Conservation (phyloP, 78 protist species). For the Tieghemostelium lacteum region DNA sequence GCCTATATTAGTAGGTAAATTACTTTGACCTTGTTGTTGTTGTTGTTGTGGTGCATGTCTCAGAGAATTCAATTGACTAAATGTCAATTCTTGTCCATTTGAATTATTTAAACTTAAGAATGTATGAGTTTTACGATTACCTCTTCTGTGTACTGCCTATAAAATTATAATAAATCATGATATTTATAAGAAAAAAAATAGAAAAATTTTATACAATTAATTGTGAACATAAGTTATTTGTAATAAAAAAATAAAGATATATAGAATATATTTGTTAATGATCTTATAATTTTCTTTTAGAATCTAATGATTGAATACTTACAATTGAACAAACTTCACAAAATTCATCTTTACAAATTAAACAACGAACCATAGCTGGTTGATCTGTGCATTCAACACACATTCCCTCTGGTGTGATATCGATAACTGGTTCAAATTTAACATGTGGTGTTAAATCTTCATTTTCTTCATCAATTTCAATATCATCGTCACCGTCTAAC, state of each 20-base stretch:
- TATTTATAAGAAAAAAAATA: background rate
- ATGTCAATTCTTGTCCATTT: background rate
- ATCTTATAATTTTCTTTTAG: too few species aligned
- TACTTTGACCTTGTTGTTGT: background rate
- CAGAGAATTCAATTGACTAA: background rate
- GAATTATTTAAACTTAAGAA: background rate
- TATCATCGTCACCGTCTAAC: background rate
- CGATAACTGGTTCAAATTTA: background rate
- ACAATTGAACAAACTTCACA: constrained; percentile 67
- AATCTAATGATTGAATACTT: too few species aligned
- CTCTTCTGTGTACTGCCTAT: constrained; percentile 56
- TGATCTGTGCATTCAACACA: constrained; percentile 73
- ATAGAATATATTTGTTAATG: background rate
- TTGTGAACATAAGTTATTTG: too few species aligned
- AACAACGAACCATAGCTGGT: constrained; percentile 29
- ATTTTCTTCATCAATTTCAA: constrained; percentile 5
- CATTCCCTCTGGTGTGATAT: constrained; percentile 30
- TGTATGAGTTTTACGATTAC: constrained; percentile 20
- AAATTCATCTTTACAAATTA: constrained; percentile 38
- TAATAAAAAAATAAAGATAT: too few species aligned
- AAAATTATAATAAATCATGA: background rate
- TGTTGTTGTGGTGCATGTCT: background rate
- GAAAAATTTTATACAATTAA: too few species aligned
- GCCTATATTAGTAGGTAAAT: background rate
- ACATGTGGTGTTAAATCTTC: background rate